phyloP scores from a whole-genome alignment of 2,329 filamentous ascomycete species.

The Madurella fahalii region DNA sequence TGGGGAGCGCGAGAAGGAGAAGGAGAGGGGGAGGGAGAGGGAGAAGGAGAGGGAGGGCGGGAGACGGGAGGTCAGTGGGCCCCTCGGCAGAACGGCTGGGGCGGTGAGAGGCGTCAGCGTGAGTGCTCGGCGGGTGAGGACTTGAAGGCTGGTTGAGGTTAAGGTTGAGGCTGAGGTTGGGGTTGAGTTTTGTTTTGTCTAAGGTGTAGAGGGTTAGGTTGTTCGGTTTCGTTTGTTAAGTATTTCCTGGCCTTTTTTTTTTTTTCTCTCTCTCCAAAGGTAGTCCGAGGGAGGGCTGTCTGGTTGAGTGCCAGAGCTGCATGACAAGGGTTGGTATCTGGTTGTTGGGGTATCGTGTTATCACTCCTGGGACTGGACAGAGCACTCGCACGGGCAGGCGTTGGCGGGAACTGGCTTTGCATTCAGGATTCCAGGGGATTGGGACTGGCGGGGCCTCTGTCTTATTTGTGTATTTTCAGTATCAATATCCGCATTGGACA shows the following conservation, averaged over 20 bases:
- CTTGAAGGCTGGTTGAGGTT: constrained; percentile 10
- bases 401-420: background rate
- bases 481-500: constrained; percentile 2
- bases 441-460: constrained; percentile 3
- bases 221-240: background rate
- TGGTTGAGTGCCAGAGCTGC: no score
- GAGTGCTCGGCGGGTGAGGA: constrained; percentile 13
- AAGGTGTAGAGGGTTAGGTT: background rate
- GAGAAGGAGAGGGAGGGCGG: constrained; percentile 43
- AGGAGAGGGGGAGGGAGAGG: constrained; percentile 50
- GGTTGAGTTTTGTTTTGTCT: background rate
- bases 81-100: constrained; percentile 17
- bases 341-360: no score
- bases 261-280: no score
- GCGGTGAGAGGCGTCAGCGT: constrained; percentile 1
- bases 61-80: constrained; percentile 49
- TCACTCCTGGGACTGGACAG: no score
- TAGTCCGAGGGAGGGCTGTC: no score
- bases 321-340: no score
- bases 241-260: no score
- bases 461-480: background rate
- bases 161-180: background rate
- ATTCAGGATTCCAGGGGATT: background rate
- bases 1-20: background rate
- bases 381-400: background rate